phyloP scores from a whole-genome alignment of 2,329 filamentous ascomycete genomes.

The Arthrobotrys megalospora region DNA sequence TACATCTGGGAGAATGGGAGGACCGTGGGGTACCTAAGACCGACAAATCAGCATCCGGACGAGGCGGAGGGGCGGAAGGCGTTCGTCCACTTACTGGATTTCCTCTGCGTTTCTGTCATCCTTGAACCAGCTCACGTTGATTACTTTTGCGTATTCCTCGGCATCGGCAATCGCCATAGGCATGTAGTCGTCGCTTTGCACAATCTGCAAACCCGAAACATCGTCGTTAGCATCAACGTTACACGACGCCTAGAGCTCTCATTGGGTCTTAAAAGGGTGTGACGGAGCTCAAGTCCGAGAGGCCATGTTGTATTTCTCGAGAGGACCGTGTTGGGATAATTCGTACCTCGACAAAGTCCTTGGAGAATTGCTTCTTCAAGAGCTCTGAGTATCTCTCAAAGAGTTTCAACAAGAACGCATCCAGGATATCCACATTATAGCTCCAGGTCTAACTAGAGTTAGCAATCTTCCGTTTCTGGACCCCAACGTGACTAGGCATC shows the following conservation, averaged over 20 bases:
- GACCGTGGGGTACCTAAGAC: slow-evolving; percentile 85
- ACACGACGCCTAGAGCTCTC: slow-evolving; percentile 40
- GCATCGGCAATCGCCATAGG: slow-evolving; percentile 94
- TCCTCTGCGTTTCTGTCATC: slow-evolving; percentile 84
- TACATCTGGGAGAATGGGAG: slow-evolving; percentile 99
- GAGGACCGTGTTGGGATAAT: slow-evolving; percentile 11
- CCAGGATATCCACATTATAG: slow-evolving; percentile 85
- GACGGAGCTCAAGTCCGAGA: slow-evolving; percentile 45
- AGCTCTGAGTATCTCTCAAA: slow-evolving; percentile 96
- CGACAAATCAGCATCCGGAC: slow-evolving; percentile 23
- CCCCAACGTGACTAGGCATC: neutral
- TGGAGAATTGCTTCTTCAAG: slow-evolving; percentile 90
- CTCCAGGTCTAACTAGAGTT: slow-evolving; percentile 79
- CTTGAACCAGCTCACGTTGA: slow-evolving; percentile 95
- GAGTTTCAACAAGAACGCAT: slow-evolving; percentile 86
- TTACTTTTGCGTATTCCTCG: slow-evolving; percentile 95
- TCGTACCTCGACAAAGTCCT: slow-evolving; percentile 90
- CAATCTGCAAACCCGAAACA: slow-evolving; percentile 69
- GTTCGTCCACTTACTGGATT: slow-evolving; percentile 74
- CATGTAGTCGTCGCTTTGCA: slow-evolving; percentile 98
- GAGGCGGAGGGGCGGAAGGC: slow-evolving; percentile 13
- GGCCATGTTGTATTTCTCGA: slow-evolving; percentile 43
- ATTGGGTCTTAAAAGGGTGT: slow-evolving; percentile 17
- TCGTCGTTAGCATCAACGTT: slow-evolving; percentile 43
- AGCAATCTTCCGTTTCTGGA: slow-evolving; percentile 16